phyloP scores from a whole-genome alignment of 768 basidiomycete genomes.

The Lactarius indigo region DNA sequence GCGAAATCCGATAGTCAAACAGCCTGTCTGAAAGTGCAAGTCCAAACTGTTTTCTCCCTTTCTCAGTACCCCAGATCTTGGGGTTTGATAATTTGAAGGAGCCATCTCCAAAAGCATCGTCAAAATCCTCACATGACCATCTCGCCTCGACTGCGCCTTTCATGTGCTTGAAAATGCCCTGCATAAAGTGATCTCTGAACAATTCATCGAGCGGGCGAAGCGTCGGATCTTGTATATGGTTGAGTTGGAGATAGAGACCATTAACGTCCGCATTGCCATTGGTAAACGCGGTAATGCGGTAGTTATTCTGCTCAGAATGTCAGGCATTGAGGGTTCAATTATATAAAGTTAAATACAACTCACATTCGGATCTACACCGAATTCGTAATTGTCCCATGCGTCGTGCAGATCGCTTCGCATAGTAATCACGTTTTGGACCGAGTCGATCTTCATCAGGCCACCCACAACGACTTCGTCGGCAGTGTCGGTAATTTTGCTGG shows the following conservation, averaged over 20 bases:
- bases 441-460: background rate
- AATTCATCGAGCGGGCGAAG: conserved; percentile 13
- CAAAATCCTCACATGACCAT: background rate
- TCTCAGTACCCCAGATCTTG: conserved; percentile 3
- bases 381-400: conserved; percentile 12
- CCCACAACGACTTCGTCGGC: background rate
- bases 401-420: conserved; percentile 1
- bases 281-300: conserved; percentile 3
- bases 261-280: conserved; percentile 7
- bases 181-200: conserved; percentile 11
- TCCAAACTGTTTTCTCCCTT: background rate
- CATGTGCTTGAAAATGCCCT: conserved; percentile 4
- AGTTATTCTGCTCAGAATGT: background rate
- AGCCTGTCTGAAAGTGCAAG: background rate
- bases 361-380: conserved; percentile 8
- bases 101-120: background rate
- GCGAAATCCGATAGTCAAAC: conserved; percentile 2
- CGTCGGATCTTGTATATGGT: conserved; percentile 8
- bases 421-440: background rate
- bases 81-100: background rate
- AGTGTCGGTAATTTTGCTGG: conserved; percentile 2
- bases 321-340: background rate
- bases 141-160: background rate
- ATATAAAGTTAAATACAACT: background rate
- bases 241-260: background rate